Conservation (phyloP, 768 basidiomycete species). For the Tubosaeta sp. region DNA sequence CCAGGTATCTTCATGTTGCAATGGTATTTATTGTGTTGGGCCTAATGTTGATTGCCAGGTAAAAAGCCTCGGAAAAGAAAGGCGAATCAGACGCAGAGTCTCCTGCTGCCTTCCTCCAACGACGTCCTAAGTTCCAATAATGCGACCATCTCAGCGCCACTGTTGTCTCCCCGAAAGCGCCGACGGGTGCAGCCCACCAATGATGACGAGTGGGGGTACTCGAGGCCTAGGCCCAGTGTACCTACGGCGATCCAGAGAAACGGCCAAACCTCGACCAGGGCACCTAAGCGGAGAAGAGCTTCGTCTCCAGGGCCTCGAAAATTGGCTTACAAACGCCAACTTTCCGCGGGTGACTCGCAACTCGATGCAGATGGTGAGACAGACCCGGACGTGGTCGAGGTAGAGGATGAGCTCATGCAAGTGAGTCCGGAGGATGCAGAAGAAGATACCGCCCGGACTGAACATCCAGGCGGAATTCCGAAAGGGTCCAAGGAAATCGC, state of each 20-base stretch:
- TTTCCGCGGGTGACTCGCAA: constrained; percentile 28
- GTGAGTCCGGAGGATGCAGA: constrained; percentile 19
- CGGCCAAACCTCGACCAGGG: background rate
- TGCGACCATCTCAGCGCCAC: constrained; percentile 19
- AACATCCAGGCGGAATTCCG: background rate
- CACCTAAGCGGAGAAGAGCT: constrained; percentile 23
- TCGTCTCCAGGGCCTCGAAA: constrained; percentile 27
- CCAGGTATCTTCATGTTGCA: constrained; percentile 40
- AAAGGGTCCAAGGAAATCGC: constrained; percentile 7
- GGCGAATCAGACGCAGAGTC: constrained; percentile 8
- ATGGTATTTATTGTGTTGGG: background rate
- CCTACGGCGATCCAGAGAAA: constrained; percentile 11
- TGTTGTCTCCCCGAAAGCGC: constrained; percentile 21
- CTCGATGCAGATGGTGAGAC: constrained; percentile 31
- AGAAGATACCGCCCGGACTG: constrained; percentile 7
- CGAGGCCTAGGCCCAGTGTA: constrained; percentile 8
- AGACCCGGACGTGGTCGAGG: constrained; percentile 36
- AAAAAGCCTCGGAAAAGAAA: constrained; percentile 17
- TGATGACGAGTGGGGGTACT: constrained; percentile 8
- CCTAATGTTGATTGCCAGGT: constrained; percentile 13
- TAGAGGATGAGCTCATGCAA: constrained; percentile 32
- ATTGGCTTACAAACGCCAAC: constrained; percentile 10
- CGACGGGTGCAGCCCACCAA: constrained; percentile 11
- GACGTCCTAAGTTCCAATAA: constrained; percentile 7
- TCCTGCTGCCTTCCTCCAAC: constrained; percentile 5